Percentiles rank a stretch among this genome's conserved stretches.
These are phyloP conservation scores for Hyparrhenia diplandra DNA, from an alignment of 176 grass and related monocot species.

Conservation along the genomic window DNA sequence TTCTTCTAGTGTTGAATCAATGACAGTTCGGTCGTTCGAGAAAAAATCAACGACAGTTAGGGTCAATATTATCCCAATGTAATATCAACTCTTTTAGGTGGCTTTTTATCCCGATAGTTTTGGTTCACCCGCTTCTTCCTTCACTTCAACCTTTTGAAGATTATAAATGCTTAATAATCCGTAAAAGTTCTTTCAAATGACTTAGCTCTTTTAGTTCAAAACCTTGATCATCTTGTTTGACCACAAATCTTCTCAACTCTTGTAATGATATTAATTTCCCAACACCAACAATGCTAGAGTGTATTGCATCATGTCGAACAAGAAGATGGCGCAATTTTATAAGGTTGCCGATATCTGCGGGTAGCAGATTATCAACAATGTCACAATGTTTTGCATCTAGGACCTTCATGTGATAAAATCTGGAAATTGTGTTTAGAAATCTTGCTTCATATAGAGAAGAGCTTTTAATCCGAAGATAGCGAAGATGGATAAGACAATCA, in stretches of 20 bases:
- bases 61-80: too few relatives aligned
- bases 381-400: neutral
- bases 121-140: neutral
- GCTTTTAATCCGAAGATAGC: neutral
- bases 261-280: neutral
- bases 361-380: rapidly evolving
- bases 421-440: neutral
- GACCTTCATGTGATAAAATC: conserved; percentile 11
- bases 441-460: rapidly evolving
- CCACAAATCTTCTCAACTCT: neutral
- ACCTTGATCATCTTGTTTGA: neutral
- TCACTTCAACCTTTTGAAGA: neutral
- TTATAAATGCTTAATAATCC: neutral
- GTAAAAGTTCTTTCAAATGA: neutral
- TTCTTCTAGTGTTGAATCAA: too few relatives aligned
- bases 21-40: too few relatives aligned
- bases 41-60: too few relatives aligned
- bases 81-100: too few relatives aligned
- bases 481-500: neutral
- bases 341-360: neutral
- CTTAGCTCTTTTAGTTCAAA: neutral
- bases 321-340: neutral
- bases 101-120: too few relatives aligned
- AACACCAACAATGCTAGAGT: neutral
- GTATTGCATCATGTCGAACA: neutral